Base-by-base conservation (phyloP, 1,139 yeast species). In the Kurtzmaniella quercitrusa region DNA sequence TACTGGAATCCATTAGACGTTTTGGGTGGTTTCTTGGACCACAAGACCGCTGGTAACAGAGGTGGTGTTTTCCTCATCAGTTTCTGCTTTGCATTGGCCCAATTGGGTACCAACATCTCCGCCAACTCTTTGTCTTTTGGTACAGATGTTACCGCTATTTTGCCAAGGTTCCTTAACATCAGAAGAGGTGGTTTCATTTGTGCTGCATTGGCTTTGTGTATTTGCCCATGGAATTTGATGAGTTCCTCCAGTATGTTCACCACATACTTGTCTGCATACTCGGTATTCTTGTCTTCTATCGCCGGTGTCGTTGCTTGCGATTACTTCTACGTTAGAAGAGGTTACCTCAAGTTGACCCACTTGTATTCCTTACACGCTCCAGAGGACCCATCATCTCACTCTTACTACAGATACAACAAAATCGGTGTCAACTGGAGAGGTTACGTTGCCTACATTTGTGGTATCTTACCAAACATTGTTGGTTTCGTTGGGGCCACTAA, bases 51-150 rank as follows among this genome's bases (percentile, higher is more conserved):
- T 14, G 75, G 73, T 16, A 72, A 70, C 42, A 75, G 95, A 57
- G 95, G 91, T 17, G 97, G 96, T 51, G 95, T 85, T 1, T 90
- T 90, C 63, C 73, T 90, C 49, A 82, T 89, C 52, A 77, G 90
- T 4, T 68, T 81, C 39, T 89, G 88, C 1, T 86, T 89, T 66
- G 85, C 89, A 1, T 64, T 89, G 47, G 95, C 96, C 15, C 96
- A 89, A 65, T 69, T 88, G 50, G 96, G 96, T 60, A 85, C 95
- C n/a, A 90, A 90, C 59, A 85, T 90, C 50, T 81, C 94, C 34
- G 96, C 96, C 12, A 90, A 90, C 65, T 84, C 95, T 3, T 70
- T 90, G 44, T 82, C 95, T 3, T 93, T 94, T 43, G 96, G 96
- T 59, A 89, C 95, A 3, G 97, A 90, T 65, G 79, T 88, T 68